Base-by-base conservation (phyloP, 257 asterid species). In the Echites panduratus region DNA sequence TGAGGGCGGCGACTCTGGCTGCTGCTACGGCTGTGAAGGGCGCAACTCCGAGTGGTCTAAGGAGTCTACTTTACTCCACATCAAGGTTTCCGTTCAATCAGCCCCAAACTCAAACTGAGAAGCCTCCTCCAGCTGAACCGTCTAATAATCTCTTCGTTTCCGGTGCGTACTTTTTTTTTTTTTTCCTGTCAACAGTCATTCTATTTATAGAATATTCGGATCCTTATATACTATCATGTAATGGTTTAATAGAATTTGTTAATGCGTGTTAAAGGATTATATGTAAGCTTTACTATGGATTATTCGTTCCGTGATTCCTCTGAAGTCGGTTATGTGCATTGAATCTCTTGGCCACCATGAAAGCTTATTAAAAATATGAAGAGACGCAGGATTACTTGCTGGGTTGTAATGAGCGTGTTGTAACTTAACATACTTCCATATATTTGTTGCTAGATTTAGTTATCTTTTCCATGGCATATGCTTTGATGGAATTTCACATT, bases 71-170 rank as follows among this genome's bases (percentile, higher is more conserved):
- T 74, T 84, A 88, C 29, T 72, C 89, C 0, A 77, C 84, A 20
- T 73, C 81, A 20, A 84, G 83, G 50, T 86, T 84, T 43, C 89
- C 94, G 1, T 90, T 87, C 81, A 82, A 77, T 76, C 85, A 82
- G 4, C 94, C 90, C 0, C 84, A 77, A 69, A 4, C 85, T 14
- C 83, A 77, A 13, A 84, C 71, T 49, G 88, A 86, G 62, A 87
- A 87, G 86, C 88, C 83, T 48, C 90, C 96, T 53, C 85, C 90
- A 0, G 92, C 96, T 44, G 96, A 90, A 41, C 98, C 96, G 49
- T 90, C 96, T 35, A 81, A 85, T 77, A 90, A 90, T 79, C 96
- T 92, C 74, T 92, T 90, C 86, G 87, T 92, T 70, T 90, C 96
- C 26, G 98, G 96, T 85, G 68, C 27, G 66, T 54, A 16, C 14